Evolutionary conservation across 1,284 basidiomycete genomes (phyloP), one percentile per base, ranked within the genome.

Genomic region (Ganoderma meredithae): DNA sequence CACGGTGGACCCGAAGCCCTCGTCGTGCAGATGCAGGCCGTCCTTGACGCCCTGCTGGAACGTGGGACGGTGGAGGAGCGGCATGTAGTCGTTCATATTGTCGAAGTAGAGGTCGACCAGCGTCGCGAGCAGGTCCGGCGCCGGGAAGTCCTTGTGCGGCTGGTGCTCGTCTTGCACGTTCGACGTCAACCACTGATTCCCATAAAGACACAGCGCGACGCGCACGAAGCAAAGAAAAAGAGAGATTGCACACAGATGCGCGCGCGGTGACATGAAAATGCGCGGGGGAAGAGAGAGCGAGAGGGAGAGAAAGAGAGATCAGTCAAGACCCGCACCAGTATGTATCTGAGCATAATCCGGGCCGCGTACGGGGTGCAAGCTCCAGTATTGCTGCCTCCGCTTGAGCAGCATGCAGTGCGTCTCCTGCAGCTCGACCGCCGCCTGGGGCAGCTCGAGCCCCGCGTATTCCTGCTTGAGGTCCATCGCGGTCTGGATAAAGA

Each of bases 41-140:
- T 87, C 84, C n/a, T 78, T 78, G 55, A 93, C 79, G 55, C 85
- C 82, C n/a, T 81, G 79, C 69, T 93, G 87, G 72, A 97, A 95
- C 31, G 88, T 90, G 1, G 89, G 88, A 0, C 89, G 87, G 76
- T 97, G 95, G 3, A 97, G 81, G n/a, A 96, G 81, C 4, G 94
- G 93, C 39, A 88, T 79, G 71, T 88, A 84, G 2, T 79, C 74
- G 76, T 95, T 94, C 72, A 88, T 78, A 60, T 87, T 76, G 0
- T 74, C 72, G 75, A 96, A 97, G 76, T 91, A 96, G 9, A 88
- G 81, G 31, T 91, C 86, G 71, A 95, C 83, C 36, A 97, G 86
- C 0, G 74, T 74, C 1, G 76, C 72, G 15, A 90, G 84, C 9
- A 97, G 82, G 67, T 94, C 92, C 0, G 82, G 75, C 0, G 87